Evolutionary conservation across 2,329 filamentous ascomycete species (phyloP), one percentile per base, ranked within the genome.

Genomic region (Aspergillus sp.): DNA sequence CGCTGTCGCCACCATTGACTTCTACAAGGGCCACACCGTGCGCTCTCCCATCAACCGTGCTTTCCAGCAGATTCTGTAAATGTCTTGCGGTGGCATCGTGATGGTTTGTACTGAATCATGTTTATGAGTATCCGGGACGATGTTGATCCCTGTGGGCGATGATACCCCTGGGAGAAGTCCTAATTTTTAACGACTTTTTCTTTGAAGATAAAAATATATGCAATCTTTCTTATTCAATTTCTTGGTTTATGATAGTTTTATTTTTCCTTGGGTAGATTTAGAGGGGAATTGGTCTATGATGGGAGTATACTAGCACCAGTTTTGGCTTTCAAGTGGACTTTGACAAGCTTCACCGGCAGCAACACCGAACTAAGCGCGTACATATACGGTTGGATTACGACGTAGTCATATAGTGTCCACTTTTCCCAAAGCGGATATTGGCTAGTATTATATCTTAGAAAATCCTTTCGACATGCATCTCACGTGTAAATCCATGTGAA

Each of bases 21-120:
- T 97, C 88, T 99, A 92, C 90, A 98, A 97, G 90, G 90, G 89
- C 68, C 87, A 90, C 77, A 93, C 94, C 82, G 85, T 97, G 74
- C 92, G 95, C 80, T 97, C 93, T 58, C 94, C 95, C 68, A 80
- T 99, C 82, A 96, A 98, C 88, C 91, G 92, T 78, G 95, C 95
- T 73, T 99, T 99, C 88, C 86, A 95, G 84, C 93, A 99, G 84
- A 85, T 98, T 73, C 91, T 96, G 80, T 98, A 95, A 84, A 69
- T 67, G 61, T 58, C 48, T 62, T 44, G 54, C 62, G 47, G 56
- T 66, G 50, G 60, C 60, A 52, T 57, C 57, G 57, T 66, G 62
- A 65, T 64, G 51, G 48, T n/a, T 51, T 61, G 57, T 67, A 62
- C 64, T 57, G 59, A 62, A 70, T 68, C 65, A 65, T 68, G 65